Base-by-base conservation (phyloP, 495 filamentous ascomycete species). In the Lepidopterella palustris region DNA sequence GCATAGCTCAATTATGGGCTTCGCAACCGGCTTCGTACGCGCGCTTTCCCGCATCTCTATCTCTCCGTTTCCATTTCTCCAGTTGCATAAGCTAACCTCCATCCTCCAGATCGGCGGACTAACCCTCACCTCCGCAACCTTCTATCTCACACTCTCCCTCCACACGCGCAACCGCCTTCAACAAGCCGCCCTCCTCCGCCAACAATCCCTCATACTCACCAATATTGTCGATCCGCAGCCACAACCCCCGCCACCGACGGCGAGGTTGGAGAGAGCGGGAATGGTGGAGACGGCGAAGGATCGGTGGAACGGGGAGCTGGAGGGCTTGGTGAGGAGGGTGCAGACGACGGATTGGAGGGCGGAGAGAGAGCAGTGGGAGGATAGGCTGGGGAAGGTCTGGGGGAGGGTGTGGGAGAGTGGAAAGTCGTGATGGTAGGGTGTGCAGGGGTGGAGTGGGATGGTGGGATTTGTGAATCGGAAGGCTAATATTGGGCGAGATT, bases 1-100 rank as follows among this genome's bases (percentile, higher is more conserved):
- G 5, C 29, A 45, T 23, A 35, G 26, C 45, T 51, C 40, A 61
- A 66, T 5, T 60, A 90, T 92, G 88, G 86, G 87, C 58, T 89
- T 90, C 77, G 80, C 86, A 62, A 78, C 86, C 15, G 91, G 91
- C 71, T 89, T 95, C 66, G 91, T 96, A 81, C 53, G 85, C 20
- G 15, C 47, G 20, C 47, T 25, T 24, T 26, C 47, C 47, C 47
- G 18, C 18, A 10, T 9, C 24, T 24, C 2, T 24, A 4, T 82
- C 25, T 48, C 39, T 45, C 23, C 47, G 0, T 51, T 27, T 18
- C 26, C 23, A 40, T 53, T 29, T 18, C 53, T 27, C 24, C 24
- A 18, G 23, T 28, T 26, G 3, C 8, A 48, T 3, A 3, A 45
- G 57, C 57, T 48, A 35, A 57, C 20, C 42, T 32, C 21, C 20